Base-by-base conservation (phyloP, 169 alveolate genomes). In the Eimeria falciformis region DNA sequence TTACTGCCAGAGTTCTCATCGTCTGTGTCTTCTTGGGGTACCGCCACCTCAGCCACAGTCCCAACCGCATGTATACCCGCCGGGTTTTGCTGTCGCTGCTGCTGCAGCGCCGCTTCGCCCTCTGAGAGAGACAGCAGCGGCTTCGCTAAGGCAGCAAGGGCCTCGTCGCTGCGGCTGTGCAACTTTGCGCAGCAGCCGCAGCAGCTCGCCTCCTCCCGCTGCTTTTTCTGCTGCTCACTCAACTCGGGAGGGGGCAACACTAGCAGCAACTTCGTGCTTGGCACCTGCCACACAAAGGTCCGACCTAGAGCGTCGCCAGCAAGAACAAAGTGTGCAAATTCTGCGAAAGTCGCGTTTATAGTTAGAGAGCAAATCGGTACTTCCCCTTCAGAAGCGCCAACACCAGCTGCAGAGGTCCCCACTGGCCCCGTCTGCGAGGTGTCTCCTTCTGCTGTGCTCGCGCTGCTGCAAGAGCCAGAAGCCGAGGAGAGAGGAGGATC, bases 211-310 rank as follows among this genome's bases (percentile, higher is more conserved):
- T 62, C 75, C 25, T 62, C 33, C 75, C 37, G 12, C 75, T 62
- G 75, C 75, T 62, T 12, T 25, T 9, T 9, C 75, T 62, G 75
- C 25, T 9, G 75, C 11, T 62, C 33, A 9, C 33, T 6, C 71
- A 9, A 27, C 18, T 2, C 75, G 3, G 89, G 89, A n/a, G 6
- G 47, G 55, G 73, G 33, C 43, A 79, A n/a, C 45, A 79, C 25
- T 27, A 43, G 89, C 5, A 79, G 68, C 68, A 79, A 73, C 25
- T 55, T 79, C 47, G 89, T 79, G 17, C 68, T 43, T 9, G 89
- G 89, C 25, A 79, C 89, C 50, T 79, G 89, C 89, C 89, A 79
- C 43, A 79, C 73, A 25, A 50, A 79, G 50, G 53, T 50, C 12
- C 47, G 69, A 53, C 89, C 89, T 4, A 50, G n/a, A 18, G 43